Evolutionary conservation across 2,329 filamentous ascomycete genomes (phyloP).

Genomic region (Aspergillus eucalypticola): DNA sequence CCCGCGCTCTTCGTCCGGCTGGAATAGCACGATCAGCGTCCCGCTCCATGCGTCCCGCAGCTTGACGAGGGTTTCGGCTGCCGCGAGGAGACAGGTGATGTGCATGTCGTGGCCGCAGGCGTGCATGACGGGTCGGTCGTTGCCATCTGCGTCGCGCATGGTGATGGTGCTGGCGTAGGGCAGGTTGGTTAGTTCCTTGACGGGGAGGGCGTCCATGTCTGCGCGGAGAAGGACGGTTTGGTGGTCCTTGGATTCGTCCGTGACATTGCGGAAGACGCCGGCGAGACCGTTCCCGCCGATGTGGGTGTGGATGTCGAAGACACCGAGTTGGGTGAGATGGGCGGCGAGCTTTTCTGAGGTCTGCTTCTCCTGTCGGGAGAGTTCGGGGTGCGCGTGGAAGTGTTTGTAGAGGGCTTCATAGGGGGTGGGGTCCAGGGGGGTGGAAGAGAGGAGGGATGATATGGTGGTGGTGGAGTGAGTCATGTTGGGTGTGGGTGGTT

Average conservation of each 20-base stretch:
- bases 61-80: constrained; percentile 52
- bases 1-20: constrained; percentile 66
- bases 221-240: constrained; percentile 50
- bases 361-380: constrained; percentile 57
- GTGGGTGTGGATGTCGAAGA: constrained; percentile 42
- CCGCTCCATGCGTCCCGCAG: constrained; percentile 58
- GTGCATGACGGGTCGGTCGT: constrained; percentile 60
- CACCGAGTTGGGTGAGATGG: constrained; percentile 39
- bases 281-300: constrained; percentile 50
- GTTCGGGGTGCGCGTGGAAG: constrained; percentile 60
- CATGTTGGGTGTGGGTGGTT: too few relatives aligned
- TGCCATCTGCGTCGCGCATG: constrained; percentile 51
- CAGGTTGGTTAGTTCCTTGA: constrained; percentile 51
- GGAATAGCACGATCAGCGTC: constrained; percentile 65
- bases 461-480: too few relatives aligned
- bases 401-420: constrained; percentile 61
- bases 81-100: constrained; percentile 57
- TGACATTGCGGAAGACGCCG: constrained; percentile 46
- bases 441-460: constrained; percentile 17
- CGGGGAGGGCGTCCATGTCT: constrained; percentile 54
- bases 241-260: neutral
- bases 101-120: constrained; percentile 65
- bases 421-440: constrained; percentile 35
- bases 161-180: constrained; percentile 50
- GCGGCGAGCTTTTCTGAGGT: constrained; percentile 53